Conservation (phyloP, 441 rosid genomes). For the Populus tomentosa region DNA sequence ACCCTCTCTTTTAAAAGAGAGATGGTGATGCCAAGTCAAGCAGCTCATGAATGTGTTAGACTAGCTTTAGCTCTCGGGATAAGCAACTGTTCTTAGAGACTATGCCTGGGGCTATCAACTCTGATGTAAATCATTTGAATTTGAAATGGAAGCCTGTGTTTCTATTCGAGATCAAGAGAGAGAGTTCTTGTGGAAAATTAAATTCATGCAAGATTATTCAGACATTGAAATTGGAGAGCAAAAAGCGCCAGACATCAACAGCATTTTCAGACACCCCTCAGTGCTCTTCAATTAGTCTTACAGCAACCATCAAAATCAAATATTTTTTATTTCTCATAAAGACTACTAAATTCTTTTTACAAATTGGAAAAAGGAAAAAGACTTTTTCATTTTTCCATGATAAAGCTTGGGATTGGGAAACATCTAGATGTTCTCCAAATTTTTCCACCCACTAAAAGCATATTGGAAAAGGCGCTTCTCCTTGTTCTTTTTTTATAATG, state of each 20-base stretch:
- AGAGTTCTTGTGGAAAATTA: background rate
- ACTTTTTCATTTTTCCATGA: too few relatives aligned
- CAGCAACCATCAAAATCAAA: too few relatives aligned
- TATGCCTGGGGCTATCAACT: background rate
- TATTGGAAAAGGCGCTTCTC: too few relatives aligned
- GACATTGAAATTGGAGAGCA: too few relatives aligned
- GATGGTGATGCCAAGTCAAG: background rate
- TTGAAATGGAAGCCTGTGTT: background rate
- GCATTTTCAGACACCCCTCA: background rate
- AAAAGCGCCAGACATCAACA: background rate
- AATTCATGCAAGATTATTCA: too few relatives aligned
- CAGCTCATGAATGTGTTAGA: background rate
- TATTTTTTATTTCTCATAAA: too few relatives aligned
- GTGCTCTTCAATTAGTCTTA: background rate
- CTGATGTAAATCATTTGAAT: background rate
- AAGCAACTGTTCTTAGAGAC: background rate
- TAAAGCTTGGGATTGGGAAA: too few relatives aligned
- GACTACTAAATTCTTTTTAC: too few relatives aligned
- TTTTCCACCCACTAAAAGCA: too few relatives aligned
- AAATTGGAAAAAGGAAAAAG: too few relatives aligned
- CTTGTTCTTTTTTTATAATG: too few relatives aligned
- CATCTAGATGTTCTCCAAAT: too few relatives aligned
- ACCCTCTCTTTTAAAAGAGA: background rate
- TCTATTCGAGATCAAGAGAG: background rate
- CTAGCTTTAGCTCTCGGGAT: background rate